Evolutionary conservation across 1,139 yeast species (phyloP).

Genomic region (Blastobotrys petasosporus): DNA sequence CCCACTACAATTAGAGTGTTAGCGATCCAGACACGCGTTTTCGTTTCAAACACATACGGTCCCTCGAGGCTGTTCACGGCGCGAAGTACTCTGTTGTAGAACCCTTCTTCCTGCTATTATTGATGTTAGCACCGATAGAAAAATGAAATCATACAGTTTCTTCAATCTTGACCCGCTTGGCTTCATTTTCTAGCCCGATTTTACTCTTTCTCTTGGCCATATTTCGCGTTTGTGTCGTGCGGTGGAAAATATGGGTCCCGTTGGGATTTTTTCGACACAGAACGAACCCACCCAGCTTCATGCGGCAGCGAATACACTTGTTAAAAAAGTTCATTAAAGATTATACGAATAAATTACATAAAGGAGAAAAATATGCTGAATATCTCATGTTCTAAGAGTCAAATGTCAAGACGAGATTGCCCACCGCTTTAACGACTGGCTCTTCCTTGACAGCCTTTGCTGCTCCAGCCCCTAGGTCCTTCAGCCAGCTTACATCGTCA

Average conservation of each 20-base stretch:
- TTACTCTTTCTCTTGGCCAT: conserved; percentile 12
- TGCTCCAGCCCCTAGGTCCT: conserved; percentile 18
- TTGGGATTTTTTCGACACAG: background rate
- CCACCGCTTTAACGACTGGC: conserved; percentile 20
- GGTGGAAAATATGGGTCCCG: background rate
- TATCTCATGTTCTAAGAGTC: conserved; percentile 2
- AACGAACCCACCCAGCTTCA: too few species aligned
- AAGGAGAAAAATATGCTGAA: background rate
- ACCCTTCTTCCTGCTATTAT: background rate
- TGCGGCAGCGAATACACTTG: background rate
- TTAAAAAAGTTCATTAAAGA: background rate
- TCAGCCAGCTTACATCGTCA: conserved; percentile 21
- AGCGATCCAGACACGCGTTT: background rate
- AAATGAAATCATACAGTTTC: background rate
- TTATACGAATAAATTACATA: background rate
- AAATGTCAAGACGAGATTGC: conserved; percentile 20
- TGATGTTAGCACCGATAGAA: background rate
- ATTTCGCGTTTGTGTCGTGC: background rate
- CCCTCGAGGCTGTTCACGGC: conserved; percentile 13
- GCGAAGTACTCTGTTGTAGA: conserved; percentile 7
- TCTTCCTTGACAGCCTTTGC: conserved; percentile 20
- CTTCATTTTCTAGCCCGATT: conserved; percentile 6
- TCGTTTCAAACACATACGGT: conserved; percentile 9
- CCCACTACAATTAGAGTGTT: conserved; percentile 11
- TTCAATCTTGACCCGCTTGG: conserved; percentile 11